Conservation (phyloP, 257 asterid genomes). For the Fraxinus anomala region DNA sequence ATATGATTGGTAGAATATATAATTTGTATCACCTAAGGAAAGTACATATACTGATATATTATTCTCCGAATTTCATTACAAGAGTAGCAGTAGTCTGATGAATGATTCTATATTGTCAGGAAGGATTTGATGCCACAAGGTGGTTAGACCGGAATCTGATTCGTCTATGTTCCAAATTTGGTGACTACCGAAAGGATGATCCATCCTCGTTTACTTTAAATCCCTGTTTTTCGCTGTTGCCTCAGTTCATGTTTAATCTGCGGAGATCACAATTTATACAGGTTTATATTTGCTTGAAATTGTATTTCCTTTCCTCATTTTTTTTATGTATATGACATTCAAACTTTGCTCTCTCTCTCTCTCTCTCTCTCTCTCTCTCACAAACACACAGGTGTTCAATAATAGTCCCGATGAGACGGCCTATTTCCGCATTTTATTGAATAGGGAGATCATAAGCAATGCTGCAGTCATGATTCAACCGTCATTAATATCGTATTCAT, state of each 20-base stretch:
- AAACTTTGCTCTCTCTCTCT: conserved; percentile 4
- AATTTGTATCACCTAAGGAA: background rate
- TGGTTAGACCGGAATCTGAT: conserved; percentile 96
- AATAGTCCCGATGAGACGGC: conserved; percentile 99
- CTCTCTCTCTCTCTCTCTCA: too few relatives aligned
- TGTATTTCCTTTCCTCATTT: background rate
- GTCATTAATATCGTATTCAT: conserved; percentile 78
- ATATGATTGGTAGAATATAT: background rate
- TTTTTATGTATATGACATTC: conserved; percentile 2
- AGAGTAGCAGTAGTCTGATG: conserved; percentile 8
- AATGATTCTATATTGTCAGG: conserved; percentile 51
- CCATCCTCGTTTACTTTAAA: conserved; percentile 83
- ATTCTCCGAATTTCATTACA: conserved; percentile 1
- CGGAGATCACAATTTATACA: conserved; percentile 96
- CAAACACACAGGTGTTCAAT: conserved; percentile 66
- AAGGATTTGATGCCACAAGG: conserved; percentile 89
- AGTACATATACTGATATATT: background rate
- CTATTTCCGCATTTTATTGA: conserved; percentile 90
- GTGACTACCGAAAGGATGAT: conserved; percentile 96
- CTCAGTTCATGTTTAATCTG: conserved; percentile 94
- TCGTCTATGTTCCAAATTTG: conserved; percentile 92
- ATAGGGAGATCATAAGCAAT: conserved; percentile 86
- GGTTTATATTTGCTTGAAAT: conserved; percentile 40
- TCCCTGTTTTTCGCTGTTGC: conserved; percentile 79
- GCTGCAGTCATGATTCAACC: conserved; percentile 99